These are phyloP conservation scores for Harringtonia lauricola DNA, from an alignment of 2,329 filamentous ascomycete species.

Conservation along the genomic window DNA sequence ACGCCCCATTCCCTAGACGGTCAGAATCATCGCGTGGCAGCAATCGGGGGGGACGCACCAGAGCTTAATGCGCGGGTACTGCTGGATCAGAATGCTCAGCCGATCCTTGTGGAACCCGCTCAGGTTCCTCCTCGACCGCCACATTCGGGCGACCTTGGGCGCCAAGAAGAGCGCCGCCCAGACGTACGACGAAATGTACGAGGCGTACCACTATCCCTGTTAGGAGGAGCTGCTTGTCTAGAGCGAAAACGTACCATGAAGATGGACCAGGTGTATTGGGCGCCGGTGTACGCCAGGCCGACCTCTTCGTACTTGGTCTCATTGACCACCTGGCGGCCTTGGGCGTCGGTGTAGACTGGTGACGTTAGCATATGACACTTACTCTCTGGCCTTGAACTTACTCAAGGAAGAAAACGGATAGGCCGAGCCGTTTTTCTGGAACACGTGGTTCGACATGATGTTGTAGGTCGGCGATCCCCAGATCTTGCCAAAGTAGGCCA, in stretches of 20 bases:
- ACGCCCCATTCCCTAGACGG: slow-evolving; percentile 1
- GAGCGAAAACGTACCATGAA: slow-evolving; percentile 7
- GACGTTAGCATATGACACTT: not conserved
- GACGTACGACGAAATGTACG: slow-evolving; percentile 4
- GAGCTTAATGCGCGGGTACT: not conserved
- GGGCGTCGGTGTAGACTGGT: slow-evolving; percentile 5
- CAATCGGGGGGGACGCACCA: not conserved
- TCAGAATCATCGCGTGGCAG: not conserved
- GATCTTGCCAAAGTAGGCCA: slow-evolving; percentile 12
- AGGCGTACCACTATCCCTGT: slow-evolving; percentile 2
- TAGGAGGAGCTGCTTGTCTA: not conserved
- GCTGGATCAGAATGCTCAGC: not conserved
- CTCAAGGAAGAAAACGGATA: slow-evolving; percentile 8
- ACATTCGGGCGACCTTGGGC: not conserved
- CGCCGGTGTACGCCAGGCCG: slow-evolving; percentile 11
- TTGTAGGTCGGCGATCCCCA: slow-evolving; percentile 12
- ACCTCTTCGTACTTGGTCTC: slow-evolving; percentile 12
- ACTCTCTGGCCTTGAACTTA: not conserved
- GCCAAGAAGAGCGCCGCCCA: slow-evolving; percentile 3
- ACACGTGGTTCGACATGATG: slow-evolving; percentile 12
- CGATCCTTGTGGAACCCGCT: not conserved
- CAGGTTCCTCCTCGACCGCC: not conserved
- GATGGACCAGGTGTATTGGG: slow-evolving; percentile 11
- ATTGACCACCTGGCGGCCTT: slow-evolving; percentile 8
- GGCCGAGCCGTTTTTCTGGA: slow-evolving; percentile 10